Evolutionary conservation across 495 filamentous ascomycete species (phyloP), one percentile per base, ranked within the genome.

Genomic region (Xeromyces bisporus): DNA sequence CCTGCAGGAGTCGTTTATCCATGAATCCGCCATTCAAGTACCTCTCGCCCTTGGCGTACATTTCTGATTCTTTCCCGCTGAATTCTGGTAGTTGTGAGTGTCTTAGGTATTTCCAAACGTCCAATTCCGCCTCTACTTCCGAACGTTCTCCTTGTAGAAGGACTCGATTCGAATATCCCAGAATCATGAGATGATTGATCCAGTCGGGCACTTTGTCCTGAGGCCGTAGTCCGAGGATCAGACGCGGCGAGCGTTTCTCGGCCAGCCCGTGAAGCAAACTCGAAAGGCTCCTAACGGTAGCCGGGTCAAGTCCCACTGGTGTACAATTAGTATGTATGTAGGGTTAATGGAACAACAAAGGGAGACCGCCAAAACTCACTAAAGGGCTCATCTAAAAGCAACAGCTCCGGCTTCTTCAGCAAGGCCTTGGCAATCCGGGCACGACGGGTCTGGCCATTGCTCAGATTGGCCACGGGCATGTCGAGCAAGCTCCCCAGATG

Each of bases 341-440:
- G 11, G 14, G 7, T 26, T 17, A 9, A 7, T 9, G 3, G 14
- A 4, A 32, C 4, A 23, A 27, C 7, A 25, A 36, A 8, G 10
- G 7, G 23, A 21, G 10, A 27, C 3, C 31, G 11, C 12, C 7
- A 16, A 26, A 10, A 52, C 67, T 44, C 55, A 74, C 69, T 93
- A 48, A 97, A 94, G 9, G 89, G 85, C 44, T 93, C 89, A 55
- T 97, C 89, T 7, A 96, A 60, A 21, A 94, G 60, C 17, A 97
- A 41, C 7, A 93, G 59, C 53, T 87, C 79, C 0, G 89, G 87
- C 33, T 66, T 66, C 23, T 58, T 70, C 39, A 94, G 58, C 25
- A 97, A 50, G 2, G 85, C 84, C 41, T 78, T 78, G 0, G 84
- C 89, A 39, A 97, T 91, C 38, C 79, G 69, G 2, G 89, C 80